Evolutionary conservation across 257 asterid genomes (phyloP), one percentile per base, ranked within the genome.

Genomic region (Gentiana straminea): DNA sequence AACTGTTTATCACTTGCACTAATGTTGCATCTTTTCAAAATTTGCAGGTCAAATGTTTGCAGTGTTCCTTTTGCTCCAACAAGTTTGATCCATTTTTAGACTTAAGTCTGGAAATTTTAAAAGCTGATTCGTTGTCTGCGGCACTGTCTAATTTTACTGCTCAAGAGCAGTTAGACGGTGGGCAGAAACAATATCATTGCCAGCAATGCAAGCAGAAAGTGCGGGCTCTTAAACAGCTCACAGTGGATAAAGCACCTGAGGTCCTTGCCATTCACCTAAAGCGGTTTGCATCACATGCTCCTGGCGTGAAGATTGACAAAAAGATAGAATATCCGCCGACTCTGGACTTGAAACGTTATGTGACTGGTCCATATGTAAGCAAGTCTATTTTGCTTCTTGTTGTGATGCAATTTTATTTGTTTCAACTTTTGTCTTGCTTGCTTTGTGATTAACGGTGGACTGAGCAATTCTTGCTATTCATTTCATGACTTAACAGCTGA

Each of bases 141-240:
- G 95, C 98, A n/a, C 89, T 92, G 59, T 51, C 61, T 53, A 90
- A 83, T 81, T 92, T 88, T 77, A 88, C 95, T 15, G 84, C 95
- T 59, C 74, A 75, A 74, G 98, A 92, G 73, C 81, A 66, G 62
- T 75, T 92, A 66, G 98, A 92, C 73, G 97, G 98, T 53, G 98
- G 97, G 67, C 83, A 78, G 58, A 85, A 64, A 77, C 86, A 76
- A 70, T 90, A 92, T 69, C 94, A 88, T 67, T 92, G 97, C 66
- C 89, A 88, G 72, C 93, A 85, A 54, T 92, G 98, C 84, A 88
- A 79, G 65, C 94, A 91, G 75, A 91, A 91, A 79, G 98, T 91
- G 48, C 83, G 53, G 79, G 98, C 98, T 55, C 76, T 75, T 63
- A 91, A 91, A 81, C 97, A 89, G 78, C 85, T 91, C 33, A 75